A percentile compares a stretch with the other conserved stretches of the same genome.
Evolutionary conservation across 345 rosid genomes (phyloP).

Genomic region (Carallia pectinifolia): DNA sequence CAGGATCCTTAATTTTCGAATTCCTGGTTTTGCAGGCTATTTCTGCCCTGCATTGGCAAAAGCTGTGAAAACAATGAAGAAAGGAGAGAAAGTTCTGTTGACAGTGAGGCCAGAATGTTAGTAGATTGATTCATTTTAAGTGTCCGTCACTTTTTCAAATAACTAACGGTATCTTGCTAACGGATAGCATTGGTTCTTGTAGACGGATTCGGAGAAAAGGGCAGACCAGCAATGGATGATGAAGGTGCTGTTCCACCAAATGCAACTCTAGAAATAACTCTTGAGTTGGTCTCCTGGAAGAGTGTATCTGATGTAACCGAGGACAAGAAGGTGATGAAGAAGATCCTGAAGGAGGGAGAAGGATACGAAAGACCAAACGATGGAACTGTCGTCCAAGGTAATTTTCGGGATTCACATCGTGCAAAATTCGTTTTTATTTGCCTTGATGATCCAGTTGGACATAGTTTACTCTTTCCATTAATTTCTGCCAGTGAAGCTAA

Average conservation of each 20-base stretch:
- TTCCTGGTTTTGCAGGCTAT: slow-evolving; percentile 41
- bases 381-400: slow-evolving; percentile 74
- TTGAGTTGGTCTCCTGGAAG: slow-evolving; percentile 87
- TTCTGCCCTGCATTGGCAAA: slow-evolving; percentile 79
- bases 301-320: slow-evolving; percentile 75
- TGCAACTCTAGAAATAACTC: slow-evolving; percentile 52
- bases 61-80: slow-evolving; percentile 94
- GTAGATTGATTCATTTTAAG: neutral
- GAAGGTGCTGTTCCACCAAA: slow-evolving; percentile 79
- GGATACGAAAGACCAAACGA: slow-evolving; percentile 84
- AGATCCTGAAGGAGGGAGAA: slow-evolving; percentile 81
- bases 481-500: slow-evolving; percentile 63
- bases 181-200: neutral
- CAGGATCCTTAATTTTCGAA: neutral
- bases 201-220: slow-evolving; percentile 92
- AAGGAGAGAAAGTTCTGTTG: slow-evolving; percentile 67
- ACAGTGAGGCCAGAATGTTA: slow-evolving; percentile 81
- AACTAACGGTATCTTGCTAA: neutral
- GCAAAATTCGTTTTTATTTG: neutral
- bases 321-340: slow-evolving; percentile 79
- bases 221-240: slow-evolving; percentile 50
- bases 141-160: neutral
- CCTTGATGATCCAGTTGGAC: neutral
- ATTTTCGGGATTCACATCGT: neutral
- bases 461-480: neutral